Evolutionary conservation across 1,284 basidiomycete species (phyloP).

Genomic region (Cryptococcus deneoformans): DNA sequence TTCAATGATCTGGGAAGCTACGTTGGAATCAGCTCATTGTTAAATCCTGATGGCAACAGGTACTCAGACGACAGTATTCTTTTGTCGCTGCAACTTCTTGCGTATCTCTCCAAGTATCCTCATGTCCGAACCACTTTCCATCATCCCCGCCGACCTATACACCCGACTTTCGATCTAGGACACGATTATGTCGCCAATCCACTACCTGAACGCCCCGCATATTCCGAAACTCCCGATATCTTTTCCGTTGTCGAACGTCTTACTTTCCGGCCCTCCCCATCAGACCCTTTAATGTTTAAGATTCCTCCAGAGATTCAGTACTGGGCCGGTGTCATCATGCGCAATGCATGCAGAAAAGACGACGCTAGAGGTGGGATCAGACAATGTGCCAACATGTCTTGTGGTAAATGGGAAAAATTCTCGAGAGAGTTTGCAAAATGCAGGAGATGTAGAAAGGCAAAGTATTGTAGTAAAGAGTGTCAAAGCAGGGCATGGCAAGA

Average conservation of each 20-base stretch:
- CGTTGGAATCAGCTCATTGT: constrained; percentile 37
- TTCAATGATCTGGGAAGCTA: constrained; percentile 48
- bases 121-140: constrained; percentile 98
- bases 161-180: constrained; percentile 46
- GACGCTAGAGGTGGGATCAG: constrained; percentile 87
- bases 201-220: constrained; percentile 43
- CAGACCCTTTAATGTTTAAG: constrained; percentile 67
- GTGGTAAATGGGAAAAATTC: constrained; percentile 90
- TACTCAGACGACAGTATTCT: constrained; percentile 96
- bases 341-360: constrained; percentile 98
- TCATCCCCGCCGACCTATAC: constrained; percentile 59
- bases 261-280: constrained; percentile 84
- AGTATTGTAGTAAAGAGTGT: constrained; percentile 98
- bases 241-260: constrained; percentile 92
- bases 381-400: constrained; percentile 98
- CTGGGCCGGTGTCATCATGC: constrained; percentile 99
- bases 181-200: constrained; percentile 24
- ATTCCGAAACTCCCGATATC: constrained; percentile 66
- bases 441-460: constrained; percentile 91
- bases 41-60: constrained; percentile 50
- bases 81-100: constrained; percentile 84
- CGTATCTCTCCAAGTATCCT: constrained; percentile 96
- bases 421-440: constrained; percentile 98
- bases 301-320: constrained; percentile 93
- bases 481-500: constrained; percentile 97